Evolutionary conservation across 148 eudicot species (phyloP).

Genomic region (Nepenthes gracilis): DNA sequence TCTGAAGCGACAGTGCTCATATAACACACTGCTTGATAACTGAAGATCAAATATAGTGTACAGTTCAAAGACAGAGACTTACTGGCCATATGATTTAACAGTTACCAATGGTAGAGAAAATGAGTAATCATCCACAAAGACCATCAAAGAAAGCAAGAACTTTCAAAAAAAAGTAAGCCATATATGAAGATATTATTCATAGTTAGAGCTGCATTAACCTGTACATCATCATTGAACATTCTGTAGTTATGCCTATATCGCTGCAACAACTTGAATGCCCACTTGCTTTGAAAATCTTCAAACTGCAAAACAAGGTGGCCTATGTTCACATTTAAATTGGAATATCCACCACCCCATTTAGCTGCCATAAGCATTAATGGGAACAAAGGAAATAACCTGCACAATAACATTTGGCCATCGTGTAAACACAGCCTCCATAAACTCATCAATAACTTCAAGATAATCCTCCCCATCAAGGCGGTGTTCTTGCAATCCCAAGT

Average conservation of each 20-base stretch:
- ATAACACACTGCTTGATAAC: too few species aligned
- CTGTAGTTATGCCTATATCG: conserved; percentile 83
- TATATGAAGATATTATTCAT: not conserved
- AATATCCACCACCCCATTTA: not conserved
- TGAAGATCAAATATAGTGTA: too few species aligned
- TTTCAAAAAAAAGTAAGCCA: too few species aligned
- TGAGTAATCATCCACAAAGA: too few species aligned
- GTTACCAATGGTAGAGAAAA: too few species aligned
- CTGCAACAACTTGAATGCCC: conserved; percentile 93
- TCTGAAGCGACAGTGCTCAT: too few species aligned
- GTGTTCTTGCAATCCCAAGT: conserved; percentile 86
- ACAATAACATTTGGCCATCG: conserved; percentile 98
- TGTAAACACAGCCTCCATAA: conserved; percentile 93
- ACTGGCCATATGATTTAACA: too few species aligned
- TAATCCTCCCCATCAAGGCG: conserved; percentile 98
- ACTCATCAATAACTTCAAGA: conserved; percentile 82
- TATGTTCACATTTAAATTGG: not conserved
- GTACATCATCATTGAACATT: conserved; percentile 98
- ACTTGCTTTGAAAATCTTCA: conserved; percentile 99
- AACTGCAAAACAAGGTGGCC: conserved; percentile 32
- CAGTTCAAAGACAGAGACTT: too few species aligned
- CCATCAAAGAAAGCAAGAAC: too few species aligned
- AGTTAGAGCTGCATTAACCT: conserved; percentile 29
- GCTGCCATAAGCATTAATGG: not conserved
- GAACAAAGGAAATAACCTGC: conserved; percentile 35